These are phyloP conservation scores for Capsicum pubescens DNA, from an alignment of 257 asterid genomes.

Conservation along the genomic window DNA sequence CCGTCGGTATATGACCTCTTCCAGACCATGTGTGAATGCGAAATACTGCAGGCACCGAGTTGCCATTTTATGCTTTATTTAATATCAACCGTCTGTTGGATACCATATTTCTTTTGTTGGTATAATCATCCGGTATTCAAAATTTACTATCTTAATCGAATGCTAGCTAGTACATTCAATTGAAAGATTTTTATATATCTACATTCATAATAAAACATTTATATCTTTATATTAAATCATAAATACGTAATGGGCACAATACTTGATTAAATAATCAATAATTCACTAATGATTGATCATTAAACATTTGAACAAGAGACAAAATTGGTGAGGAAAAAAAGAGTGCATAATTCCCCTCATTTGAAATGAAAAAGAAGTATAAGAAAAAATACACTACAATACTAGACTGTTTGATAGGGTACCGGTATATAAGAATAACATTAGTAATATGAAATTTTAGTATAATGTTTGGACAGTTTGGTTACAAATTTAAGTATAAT, in stretches of 20 bases:
- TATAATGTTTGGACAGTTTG: too few relatives aligned
- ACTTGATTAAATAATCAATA: background rate
- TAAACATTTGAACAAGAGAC: background rate
- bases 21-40: background rate
- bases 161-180: too few relatives aligned
- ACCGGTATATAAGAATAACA: too few relatives aligned
- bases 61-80: background rate
- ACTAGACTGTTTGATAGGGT: background rate
- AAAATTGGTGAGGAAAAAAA: background rate
- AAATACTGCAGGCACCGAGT: background rate
- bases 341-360: background rate
- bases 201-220: too few relatives aligned
- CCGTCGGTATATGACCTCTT: too few relatives aligned
- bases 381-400: background rate
- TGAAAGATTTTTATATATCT: too few relatives aligned
- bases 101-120: too few relatives aligned
- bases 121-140: too few relatives aligned
- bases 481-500: too few relatives aligned
- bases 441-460: too few relatives aligned
- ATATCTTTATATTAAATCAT: background rate
- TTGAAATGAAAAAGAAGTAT: background rate
- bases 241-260: background rate
- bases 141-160: too few relatives aligned
- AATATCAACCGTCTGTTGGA: too few relatives aligned
- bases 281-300: background rate